These are phyloP conservation scores for Diaporthe nobilis DNA, from an alignment of 2,329 filamentous ascomycete genomes.

Conservation along the genomic window DNA sequence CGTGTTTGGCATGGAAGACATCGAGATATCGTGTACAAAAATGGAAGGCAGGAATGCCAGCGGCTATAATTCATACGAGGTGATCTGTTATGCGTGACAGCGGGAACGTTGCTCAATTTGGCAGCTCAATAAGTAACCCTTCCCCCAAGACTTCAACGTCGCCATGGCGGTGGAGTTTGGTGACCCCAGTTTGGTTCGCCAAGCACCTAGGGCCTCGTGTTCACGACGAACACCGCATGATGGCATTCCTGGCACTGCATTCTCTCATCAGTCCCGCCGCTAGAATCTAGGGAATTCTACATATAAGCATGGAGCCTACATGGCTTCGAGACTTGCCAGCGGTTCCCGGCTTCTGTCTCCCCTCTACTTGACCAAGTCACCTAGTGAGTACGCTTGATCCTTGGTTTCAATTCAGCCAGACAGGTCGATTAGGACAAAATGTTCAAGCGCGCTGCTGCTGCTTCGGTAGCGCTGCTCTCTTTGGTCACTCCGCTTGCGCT, in stretches of 20 bases:
- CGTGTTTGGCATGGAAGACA: background rate
- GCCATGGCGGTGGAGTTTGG: constrained; percentile 8
- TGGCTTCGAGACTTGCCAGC: background rate
- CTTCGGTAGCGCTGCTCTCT: background rate
- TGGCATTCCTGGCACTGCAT: background rate
- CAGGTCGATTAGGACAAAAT: background rate
- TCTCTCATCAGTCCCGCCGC: background rate
- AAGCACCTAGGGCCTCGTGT: constrained; percentile 26
- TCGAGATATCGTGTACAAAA: background rate
- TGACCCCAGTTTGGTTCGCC: constrained; percentile 4
- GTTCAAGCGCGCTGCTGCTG: background rate
- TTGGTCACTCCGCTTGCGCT: background rate
- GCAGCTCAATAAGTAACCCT: constrained; percentile 8
- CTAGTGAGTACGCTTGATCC: too few relatives aligned
- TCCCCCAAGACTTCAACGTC: constrained; percentile 18
- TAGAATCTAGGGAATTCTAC: background rate
- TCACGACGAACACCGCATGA: constrained; percentile 5
- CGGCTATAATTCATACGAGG: constrained; percentile 6
- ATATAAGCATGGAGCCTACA: background rate
- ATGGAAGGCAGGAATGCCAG: background rate
- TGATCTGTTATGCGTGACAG: constrained; percentile 10
- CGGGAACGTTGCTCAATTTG: constrained; percentile 14
- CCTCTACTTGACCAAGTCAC: background rate
- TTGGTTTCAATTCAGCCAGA: background rate
- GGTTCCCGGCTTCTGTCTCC: too few relatives aligned